Base-by-base conservation (phyloP, 129 eudicot species). In the Rutidosis leptorrhynchoides region DNA sequence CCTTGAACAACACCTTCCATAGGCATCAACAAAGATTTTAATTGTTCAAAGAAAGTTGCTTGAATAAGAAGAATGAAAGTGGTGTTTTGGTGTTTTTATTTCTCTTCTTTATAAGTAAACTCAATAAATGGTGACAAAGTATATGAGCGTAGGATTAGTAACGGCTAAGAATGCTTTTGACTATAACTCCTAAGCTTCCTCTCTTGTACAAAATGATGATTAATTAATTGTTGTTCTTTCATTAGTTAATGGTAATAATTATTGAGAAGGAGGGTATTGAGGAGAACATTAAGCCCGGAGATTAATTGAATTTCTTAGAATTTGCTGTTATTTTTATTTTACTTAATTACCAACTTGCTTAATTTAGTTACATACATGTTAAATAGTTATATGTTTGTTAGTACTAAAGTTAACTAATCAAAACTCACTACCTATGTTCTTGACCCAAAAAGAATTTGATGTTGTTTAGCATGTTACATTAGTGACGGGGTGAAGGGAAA, bases 101-200 rank as follows among this genome's bases (percentile, higher is more conserved):
- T 52, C 59, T 53, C 27, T 74, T 15, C 62, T 58, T 57, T 53
- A n/a, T 21, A 25, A 53, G 63, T 46, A 68, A 72, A 58, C 72
- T 76, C 46, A 67, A 77, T 76, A 33, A 61, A 74, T 71, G 56
- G 71, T 14, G 43, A 72, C 25, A 45, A 72, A 27, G 2, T 48
- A 6, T 48, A 16, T 15, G 8, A 14, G 82, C 82, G 68, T 79
- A 79, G 81, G 79, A 60, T 68, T 2, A 24, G 15, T 71, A 69
- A 81, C 51, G 80, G 74, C 25, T 73, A 56, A 69, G 49, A 53
- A 10, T 78, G 33, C 17, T 52, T 65, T 17, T 69, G 73, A 67
- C 28, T 76, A 76, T 69, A 84, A 81, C 87, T 70, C 80, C 82
- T 70, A 64, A 76, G 54, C 84, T 81, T 73, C 87, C 77, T 59